phyloP scores from a whole-genome alignment of 345 rosid species.

The Capsella bursapastoris region DNA sequence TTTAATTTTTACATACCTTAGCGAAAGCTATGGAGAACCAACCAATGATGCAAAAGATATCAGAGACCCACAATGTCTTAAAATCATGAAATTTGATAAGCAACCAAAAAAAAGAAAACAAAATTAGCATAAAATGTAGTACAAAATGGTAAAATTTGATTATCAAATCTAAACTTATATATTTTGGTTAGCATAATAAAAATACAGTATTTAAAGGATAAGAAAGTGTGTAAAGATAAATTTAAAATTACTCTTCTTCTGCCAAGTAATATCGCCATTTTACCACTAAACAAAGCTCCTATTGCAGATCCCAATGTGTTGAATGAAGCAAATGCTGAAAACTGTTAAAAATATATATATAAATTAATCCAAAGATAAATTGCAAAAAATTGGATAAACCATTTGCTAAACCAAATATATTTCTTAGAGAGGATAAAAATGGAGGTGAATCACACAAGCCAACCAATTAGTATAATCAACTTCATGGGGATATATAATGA shows the following conservation, averaged over 20 bases:
- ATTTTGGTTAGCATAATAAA: not conserved
- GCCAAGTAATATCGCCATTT: conserved; percentile 44
- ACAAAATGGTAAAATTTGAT: not conserved
- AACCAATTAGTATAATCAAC: not conserved
- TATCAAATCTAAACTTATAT: not conserved
- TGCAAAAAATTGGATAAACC: too few species aligned
- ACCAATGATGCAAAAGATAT: conserved; percentile 49
- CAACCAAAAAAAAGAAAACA: too few species aligned
- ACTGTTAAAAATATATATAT: conserved; percentile 22
- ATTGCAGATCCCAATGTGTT: conserved; percentile 43
- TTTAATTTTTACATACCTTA: conserved; percentile 42
- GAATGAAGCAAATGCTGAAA: conserved; percentile 45
- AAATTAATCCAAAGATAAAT: too few species aligned
- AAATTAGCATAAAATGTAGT: not conserved
- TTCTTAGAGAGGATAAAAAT: too few species aligned
- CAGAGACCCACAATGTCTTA: conserved; percentile 52
- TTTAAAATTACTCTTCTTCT: conserved; percentile 39
- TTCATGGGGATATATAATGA: not conserved
- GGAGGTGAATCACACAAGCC: too few species aligned
- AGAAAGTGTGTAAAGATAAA: not conserved
- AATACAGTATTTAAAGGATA: not conserved
- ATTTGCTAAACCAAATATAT: too few species aligned
- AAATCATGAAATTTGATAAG: not conserved
- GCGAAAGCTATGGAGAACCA: conserved; percentile 61
- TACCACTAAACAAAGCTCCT: conserved; percentile 46